Evolutionary conservation across 2,329 filamentous ascomycete genomes (phyloP).

Genomic region (Epichloe bromicola): DNA sequence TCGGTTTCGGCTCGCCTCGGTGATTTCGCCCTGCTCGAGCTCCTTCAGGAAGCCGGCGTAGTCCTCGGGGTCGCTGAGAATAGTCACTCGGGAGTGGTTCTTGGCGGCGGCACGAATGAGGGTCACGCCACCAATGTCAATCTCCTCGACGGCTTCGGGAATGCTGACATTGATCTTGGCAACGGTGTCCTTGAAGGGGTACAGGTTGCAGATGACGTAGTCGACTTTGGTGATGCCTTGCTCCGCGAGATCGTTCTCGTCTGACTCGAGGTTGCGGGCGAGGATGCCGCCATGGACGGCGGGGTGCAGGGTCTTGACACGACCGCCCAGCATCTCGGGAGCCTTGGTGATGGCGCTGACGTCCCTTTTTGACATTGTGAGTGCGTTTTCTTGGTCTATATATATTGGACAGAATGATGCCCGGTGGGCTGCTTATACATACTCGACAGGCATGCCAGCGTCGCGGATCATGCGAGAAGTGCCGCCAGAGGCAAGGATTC

Average conservation of each 20-base stretch:
- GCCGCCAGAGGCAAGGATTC: conserved; percentile 86
- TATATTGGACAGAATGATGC: no score
- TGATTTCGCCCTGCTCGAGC: conserved; percentile 75
- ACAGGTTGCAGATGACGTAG: conserved; percentile 95
- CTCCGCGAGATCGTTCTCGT: conserved; percentile 91
- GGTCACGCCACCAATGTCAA: conserved; percentile 95
- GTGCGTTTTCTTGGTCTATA: no score
- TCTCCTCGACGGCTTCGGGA: conserved; percentile 93
- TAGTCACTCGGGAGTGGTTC: conserved; percentile 92
- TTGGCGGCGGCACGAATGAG: conserved; percentile 93
- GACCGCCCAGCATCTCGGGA: conserved; percentile 87
- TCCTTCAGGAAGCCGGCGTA: conserved; percentile 91
- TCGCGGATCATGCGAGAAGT: conserved; percentile 95
- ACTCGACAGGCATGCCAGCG: conserved; percentile 91
- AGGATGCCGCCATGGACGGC: conserved; percentile 86
- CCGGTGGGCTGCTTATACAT: conserved; percentile 22
- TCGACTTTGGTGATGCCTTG: conserved; percentile 93
- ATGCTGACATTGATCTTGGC: conserved; percentile 96
- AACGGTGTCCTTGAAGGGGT: conserved; percentile 97
- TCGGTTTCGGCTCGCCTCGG: conserved; percentile 69
- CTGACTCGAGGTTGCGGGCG: conserved; percentile 82
- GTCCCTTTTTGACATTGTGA: conserved; percentile 38
- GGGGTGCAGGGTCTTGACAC: conserved; percentile 85
- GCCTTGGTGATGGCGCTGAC: conserved; percentile 94
- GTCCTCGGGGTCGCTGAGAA: conserved; percentile 85